A percentile compares a stretch with the other conserved stretches of the same genome.
These are phyloP conservation scores for Salix viminalis DNA, from an alignment of 345 rosid species.

Conservation along the genomic window DNA sequence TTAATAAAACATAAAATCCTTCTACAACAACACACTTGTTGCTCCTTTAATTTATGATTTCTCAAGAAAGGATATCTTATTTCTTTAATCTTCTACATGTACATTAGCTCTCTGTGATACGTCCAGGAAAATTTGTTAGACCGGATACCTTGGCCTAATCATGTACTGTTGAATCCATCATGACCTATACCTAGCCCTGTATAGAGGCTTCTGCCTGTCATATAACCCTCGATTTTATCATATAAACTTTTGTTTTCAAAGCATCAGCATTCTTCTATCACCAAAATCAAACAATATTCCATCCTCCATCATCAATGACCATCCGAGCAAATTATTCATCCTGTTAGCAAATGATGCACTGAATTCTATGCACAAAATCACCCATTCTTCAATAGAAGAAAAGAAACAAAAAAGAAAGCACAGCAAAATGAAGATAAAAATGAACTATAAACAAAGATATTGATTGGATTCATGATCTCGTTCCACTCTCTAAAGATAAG, in stretches of 20 bases:
- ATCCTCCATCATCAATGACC: not conserved
- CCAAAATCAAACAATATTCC: not conserved
- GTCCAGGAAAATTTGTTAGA: not conserved
- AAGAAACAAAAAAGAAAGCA: not conserved
- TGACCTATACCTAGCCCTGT: not conserved
- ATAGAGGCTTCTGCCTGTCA: not conserved
- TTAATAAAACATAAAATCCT: not conserved
- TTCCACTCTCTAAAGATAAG: not conserved
- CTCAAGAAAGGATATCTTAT: not conserved
- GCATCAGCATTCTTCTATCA: not conserved
- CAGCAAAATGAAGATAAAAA: not conserved
- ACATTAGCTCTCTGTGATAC: not conserved
- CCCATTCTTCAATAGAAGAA: not conserved
- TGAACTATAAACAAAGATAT: not conserved
- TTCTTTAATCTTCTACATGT: not conserved
- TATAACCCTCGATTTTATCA: not conserved
- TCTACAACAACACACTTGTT: not conserved
- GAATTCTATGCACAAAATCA: not conserved
- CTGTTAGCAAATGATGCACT: not conserved
- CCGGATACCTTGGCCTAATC: not conserved
- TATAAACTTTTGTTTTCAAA: not conserved
- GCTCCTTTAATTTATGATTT: not conserved
- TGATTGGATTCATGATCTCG: not conserved
- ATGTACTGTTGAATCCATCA: not conserved
- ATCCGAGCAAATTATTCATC: not conserved